Conservation (phyloP, 148 eudicot genomes). For the Talinum fruticosum region DNA sequence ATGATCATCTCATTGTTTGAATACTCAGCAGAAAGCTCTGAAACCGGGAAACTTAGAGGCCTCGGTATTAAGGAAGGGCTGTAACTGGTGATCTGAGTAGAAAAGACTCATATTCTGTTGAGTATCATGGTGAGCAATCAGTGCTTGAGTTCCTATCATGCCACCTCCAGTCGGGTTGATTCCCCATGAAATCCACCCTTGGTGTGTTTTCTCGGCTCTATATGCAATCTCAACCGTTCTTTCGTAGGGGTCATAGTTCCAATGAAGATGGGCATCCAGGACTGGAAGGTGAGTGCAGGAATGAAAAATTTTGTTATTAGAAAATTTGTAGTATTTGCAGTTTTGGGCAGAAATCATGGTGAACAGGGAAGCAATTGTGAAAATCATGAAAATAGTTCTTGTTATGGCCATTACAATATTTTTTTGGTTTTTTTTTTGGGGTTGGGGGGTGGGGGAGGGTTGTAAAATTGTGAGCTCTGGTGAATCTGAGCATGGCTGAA, state of each 20-base stretch:
- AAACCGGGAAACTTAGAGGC: constrained; percentile 43
- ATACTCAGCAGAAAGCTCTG: constrained; percentile 48
- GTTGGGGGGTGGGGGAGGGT: too few species aligned
- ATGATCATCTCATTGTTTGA: constrained; percentile 45
- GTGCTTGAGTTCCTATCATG: constrained; percentile 61
- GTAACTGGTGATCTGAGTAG: constrained; percentile 43
- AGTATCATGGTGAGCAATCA: constrained; percentile 44
- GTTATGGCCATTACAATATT: constrained; percentile 8
- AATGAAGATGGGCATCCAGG: constrained; percentile 42
- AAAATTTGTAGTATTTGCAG: constrained; percentile 41
- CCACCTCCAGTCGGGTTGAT: constrained; percentile 45
- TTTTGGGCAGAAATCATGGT: constrained; percentile 28
- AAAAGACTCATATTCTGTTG: constrained; percentile 39
- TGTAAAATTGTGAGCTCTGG: too few species aligned
- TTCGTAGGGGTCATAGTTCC: constrained; percentile 40
- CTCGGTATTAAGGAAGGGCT: constrained; percentile 40
- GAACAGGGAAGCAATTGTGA: constrained; percentile 21
- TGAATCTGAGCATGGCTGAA: neutral
- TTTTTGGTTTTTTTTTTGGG: too few species aligned
- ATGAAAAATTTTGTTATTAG: constrained; percentile 23
- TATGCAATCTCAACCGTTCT: constrained; percentile 39
- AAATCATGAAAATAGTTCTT: constrained; percentile 12
- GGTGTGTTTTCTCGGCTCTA: constrained; percentile 36
- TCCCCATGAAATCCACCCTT: constrained; percentile 66
- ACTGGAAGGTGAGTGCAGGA: constrained; percentile 47